Conservation (phyloP, 768 basidiomycete species). For the Pleurotus salmoneostramineus region DNA sequence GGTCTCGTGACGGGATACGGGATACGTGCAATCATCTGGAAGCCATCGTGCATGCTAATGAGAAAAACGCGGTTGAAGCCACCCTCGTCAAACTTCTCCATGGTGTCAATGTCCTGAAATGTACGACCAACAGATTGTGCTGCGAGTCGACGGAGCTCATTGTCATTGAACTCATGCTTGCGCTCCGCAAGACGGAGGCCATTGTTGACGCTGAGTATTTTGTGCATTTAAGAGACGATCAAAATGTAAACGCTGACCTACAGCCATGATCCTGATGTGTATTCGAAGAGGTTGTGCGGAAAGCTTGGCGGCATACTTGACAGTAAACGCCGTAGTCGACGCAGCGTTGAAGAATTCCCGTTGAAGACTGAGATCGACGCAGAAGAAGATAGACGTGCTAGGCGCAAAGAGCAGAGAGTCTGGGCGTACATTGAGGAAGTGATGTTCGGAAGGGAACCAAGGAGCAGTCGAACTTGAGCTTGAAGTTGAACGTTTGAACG, state of each 20-base stretch:
- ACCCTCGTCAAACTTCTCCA: slow-evolving; percentile 40
- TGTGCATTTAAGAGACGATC: slow-evolving; percentile 18
- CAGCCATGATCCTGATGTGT: slow-evolving; percentile 31
- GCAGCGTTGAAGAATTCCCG: slow-evolving; percentile 10
- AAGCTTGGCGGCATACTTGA: slow-evolving; percentile 17
- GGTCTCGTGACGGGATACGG: slow-evolving; percentile 25
- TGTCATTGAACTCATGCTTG: slow-evolving; percentile 25
- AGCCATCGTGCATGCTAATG: slow-evolving; percentile 27
- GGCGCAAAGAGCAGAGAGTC: slow-evolving; percentile 18
- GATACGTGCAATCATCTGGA: slow-evolving; percentile 30
- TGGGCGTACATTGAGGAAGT: neutral
- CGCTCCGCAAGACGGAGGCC: slow-evolving; percentile 29
- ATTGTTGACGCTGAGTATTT: slow-evolving; percentile 27
- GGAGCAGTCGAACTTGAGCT: too few species aligned
- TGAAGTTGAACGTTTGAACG: too few species aligned
- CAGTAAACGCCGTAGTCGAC: slow-evolving; percentile 18
- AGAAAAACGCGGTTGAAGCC: slow-evolving; percentile 31
- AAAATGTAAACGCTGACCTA: slow-evolving; percentile 24
- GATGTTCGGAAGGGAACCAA: too few species aligned
- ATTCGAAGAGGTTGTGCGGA: slow-evolving; percentile 27
- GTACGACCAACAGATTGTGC: slow-evolving; percentile 25
- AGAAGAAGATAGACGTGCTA: slow-evolving; percentile 14
- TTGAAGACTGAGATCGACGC: slow-evolving; percentile 12
- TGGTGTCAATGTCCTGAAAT: slow-evolving; percentile 22
- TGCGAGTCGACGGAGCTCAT: slow-evolving; percentile 28